Evolutionary conservation across 2,329 filamentous ascomycete species (phyloP).

Genomic region (Fusarium euwallaceae): DNA sequence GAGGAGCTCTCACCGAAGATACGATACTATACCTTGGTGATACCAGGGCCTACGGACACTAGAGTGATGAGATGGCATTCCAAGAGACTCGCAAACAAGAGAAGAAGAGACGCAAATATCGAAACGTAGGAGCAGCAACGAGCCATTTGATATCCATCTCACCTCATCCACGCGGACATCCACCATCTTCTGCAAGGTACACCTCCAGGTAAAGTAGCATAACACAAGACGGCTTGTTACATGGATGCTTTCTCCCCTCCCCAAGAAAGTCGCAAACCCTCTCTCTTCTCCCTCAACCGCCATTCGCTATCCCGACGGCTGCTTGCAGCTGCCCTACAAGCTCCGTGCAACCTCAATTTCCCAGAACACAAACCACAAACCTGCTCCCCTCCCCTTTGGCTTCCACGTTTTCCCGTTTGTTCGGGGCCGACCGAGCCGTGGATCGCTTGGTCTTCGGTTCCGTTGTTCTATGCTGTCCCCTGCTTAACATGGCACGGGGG

Average conservation of each 20-base stretch:
- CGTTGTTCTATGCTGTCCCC: constrained; percentile 3
- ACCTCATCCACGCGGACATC: not conserved
- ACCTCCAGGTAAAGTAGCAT: not conserved
- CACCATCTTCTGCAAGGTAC: not conserved
- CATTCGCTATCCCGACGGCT: constrained; percentile 34
- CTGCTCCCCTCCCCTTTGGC: constrained; percentile 5
- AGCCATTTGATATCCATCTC: not conserved
- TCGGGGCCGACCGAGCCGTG: constrained; percentile 27
- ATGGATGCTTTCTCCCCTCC: constrained; percentile 11
- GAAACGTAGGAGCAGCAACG: constrained; percentile 2
- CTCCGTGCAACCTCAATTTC: constrained; percentile 35
- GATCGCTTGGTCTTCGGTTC: not conserved
- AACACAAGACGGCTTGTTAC: constrained; percentile 34
- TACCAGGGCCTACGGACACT: not conserved
- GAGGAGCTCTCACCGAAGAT: not conserved
- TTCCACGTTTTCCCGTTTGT: constrained; percentile 31
- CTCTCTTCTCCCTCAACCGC: not conserved
- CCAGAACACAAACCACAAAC: constrained; percentile 20
- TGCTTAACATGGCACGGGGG: not conserved
- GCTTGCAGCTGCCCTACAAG: constrained; percentile 32
- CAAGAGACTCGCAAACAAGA: not conserved
- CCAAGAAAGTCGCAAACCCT: not conserved
- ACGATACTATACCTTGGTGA: not conserved
- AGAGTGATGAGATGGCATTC: not conserved
- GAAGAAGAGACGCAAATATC: not conserved